Evolutionary conservation across 495 filamentous ascomycete genomes (phyloP), one percentile per base, ranked within the genome.

Genomic region (Podospora pseudoanserina): DNA sequence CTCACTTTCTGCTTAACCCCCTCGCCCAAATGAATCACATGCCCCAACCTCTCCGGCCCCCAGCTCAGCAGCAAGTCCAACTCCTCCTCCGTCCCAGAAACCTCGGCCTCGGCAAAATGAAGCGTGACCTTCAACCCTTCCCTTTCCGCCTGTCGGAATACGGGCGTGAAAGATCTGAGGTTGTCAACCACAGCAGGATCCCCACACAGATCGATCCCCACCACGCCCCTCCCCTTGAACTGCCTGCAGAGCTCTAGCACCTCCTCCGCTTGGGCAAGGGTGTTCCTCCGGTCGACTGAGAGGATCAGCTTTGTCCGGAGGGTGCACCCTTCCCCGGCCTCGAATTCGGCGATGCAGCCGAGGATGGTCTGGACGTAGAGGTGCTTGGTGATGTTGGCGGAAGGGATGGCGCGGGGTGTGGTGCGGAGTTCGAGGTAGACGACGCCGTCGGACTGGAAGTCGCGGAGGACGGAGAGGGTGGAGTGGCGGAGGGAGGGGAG

Each of bases 351-450:
- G 34, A 94, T 89, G 63, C 84, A 80, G 20, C 75, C 72, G 1
- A 94, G 84, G 44, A 94, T 81, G 2, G 86, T 85, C n/a, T 78
- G 66, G 53, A 94, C 80, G 77, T 95, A 95, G 60, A 81, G 78
- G 13, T 81, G 86, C 16, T 88, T 85, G 18, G 92, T 76, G 18
- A 92, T 76, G 27, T 77, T 75, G 16, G 79, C 80, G 18, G 72
- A 70, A 2, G 85, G 81, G 30, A 87, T 83, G 6, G 84, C 81
- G 54, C 92, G 85, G 4, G 92, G 92, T 4, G 92, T 95, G 5
- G 92, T 93, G 30, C 92, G 88, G 5, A 96, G 85, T 72, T 96
- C 92, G 32, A 94, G 83, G 72, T 96, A 94, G 57, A 87, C 83
- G 13, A 94, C 89, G 30, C 90, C 90, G 68, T 95, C 92, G 27